Base-by-base conservation (phyloP, 208 protist genomes). In the Trypanosoma boissoni region DNA sequence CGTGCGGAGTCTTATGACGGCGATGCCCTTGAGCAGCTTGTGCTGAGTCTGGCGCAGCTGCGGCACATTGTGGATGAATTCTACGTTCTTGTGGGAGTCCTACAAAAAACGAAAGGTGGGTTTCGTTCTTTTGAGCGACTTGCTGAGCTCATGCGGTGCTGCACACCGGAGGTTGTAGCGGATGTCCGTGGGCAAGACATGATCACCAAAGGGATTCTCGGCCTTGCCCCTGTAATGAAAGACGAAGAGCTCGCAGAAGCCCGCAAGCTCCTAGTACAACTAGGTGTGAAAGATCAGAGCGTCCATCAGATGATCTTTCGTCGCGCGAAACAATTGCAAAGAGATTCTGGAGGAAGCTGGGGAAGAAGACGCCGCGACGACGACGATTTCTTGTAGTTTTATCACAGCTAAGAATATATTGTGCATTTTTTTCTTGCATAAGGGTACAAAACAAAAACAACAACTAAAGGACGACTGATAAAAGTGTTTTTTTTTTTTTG, bases 41-140 rank as follows among this genome's bases (percentile, higher is more conserved):
- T 92, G 23, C n/a, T 86, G 39, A 80, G 76, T 26, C 69, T 95
- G 3, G 66, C 76, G 0, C 44, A 74, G 58, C 31, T 92, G 61
- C 34, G 79, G 32, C 80, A 80, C 20, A 91, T 88, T 65, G 86
- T 81, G 7, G 89, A 95, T 29, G 89, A 95, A 44, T 91, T 93
- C 55, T 92, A 83, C 58, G 24, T 44, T 0, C 45, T 95, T 32
- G 55, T 76, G 6, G 21, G 67, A 4, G 58, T 83, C 36, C 45
- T 92, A 20, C 68, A 80, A 32, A 51, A 45, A 1, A 61, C 71
- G 14, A 86, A 86, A 44, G 82, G 82, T 37, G 88, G 88, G 10
- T 80, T 95, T 31, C 80, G 80, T 34, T 57, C 34, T 36, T 74
- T 88, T 46, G 63, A 69, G 3, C 50, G 56, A 6, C 34, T 83